Conservation (phyloP, 2,329 filamentous ascomycete species). For the Zymoseptoria pseudotritici region DNA sequence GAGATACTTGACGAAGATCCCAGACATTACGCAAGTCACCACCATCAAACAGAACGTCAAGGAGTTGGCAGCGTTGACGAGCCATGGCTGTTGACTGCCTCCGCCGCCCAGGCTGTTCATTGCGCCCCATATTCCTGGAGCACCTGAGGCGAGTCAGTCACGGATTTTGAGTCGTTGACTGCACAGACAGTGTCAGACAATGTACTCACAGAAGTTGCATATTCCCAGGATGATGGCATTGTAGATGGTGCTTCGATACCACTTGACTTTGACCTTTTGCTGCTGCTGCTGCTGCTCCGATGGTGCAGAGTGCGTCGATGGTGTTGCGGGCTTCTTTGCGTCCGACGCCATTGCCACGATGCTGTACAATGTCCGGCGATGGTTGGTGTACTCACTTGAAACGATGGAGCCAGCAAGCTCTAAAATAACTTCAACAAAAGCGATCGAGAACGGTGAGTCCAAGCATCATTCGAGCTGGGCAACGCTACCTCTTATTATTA, state of each 20-base stretch:
- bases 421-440: background rate
- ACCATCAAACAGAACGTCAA: slow-evolving; percentile 69
- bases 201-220: slow-evolving; percentile 53
- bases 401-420: background rate
- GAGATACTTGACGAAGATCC: slow-evolving; percentile 56
- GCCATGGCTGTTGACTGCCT: slow-evolving; percentile 55
- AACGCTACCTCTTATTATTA: background rate
- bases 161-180: too few relatives aligned
- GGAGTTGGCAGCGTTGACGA: slow-evolving; percentile 65
- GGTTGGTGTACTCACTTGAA: background rate
- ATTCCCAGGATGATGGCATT: slow-evolving; percentile 65
- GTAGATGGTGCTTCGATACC: slow-evolving; percentile 65
- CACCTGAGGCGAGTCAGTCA: background rate
- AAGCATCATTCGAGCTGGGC: background rate
- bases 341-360: slow-evolving; percentile 9
- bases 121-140: slow-evolving; percentile 25
- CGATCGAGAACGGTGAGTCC: background rate
- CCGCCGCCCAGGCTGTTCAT: slow-evolving; percentile 69
- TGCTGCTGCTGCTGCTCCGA: background rate
- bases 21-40: slow-evolving; percentile 59
- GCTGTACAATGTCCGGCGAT: background rate
- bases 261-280: slow-evolving; percentile 18
- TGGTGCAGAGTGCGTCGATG: slow-evolving; percentile 5
- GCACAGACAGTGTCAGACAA: background rate
- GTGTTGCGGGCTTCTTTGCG: slow-evolving; percentile 6